Conservation (phyloP, 371 early-diverging fungal genomes). For the Massospora cicadina region DNA sequence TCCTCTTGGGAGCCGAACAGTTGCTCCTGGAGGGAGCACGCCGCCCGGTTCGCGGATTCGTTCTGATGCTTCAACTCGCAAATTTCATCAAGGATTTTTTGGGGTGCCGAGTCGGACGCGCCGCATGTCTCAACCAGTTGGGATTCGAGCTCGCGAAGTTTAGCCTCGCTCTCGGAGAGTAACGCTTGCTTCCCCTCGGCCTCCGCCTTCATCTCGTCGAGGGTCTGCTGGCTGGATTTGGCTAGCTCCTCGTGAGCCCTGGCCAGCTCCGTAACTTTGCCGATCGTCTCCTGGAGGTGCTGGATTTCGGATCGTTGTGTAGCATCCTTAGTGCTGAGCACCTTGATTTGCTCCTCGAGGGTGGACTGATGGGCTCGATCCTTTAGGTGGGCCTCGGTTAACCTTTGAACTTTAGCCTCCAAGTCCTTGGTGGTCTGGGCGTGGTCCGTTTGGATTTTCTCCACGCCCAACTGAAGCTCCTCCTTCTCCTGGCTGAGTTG, state of each 20-base stretch:
- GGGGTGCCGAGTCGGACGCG: not conserved
- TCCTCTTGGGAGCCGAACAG: not conserved
- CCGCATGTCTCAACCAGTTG: not conserved
- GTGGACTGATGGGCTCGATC: not conserved
- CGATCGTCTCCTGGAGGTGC: not conserved
- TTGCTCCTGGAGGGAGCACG: not conserved
- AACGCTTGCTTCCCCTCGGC: not conserved
- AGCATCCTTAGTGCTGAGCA: not conserved
- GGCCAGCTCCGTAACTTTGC: not conserved
- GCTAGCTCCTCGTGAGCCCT: not conserved
- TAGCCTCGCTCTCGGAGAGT: not conserved
- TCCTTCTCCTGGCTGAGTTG: not conserved
- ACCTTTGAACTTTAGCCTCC: not conserved
- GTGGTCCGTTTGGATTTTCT: not conserved
- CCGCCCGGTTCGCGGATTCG: not conserved
- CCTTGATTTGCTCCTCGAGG: not conserved
- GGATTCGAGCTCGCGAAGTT: not conserved
- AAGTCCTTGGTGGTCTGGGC: not conserved
- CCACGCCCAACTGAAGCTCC: not conserved
- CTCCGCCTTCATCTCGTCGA: not conserved
- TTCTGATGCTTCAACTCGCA: not conserved
- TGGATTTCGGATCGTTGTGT: not conserved
- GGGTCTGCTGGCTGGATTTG: not conserved
- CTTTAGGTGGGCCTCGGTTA: not conserved
- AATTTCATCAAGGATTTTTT: not conserved